phyloP scores from a whole-genome alignment of 2,329 filamentous ascomycete genomes.

The Waltergamsia citrina region DNA sequence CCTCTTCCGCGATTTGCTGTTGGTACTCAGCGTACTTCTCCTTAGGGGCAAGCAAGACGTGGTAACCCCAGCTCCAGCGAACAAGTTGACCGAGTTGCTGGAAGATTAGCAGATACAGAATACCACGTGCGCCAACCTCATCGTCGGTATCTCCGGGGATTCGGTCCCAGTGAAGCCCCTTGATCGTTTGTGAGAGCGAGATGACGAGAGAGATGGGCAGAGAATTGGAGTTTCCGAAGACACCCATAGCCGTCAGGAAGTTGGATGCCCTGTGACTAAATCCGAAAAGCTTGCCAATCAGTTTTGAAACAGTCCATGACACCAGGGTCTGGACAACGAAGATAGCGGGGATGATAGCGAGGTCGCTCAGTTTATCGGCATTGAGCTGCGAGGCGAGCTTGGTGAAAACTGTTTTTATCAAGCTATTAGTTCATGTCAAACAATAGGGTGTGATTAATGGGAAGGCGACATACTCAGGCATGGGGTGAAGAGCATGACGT shows the following conservation, averaged over 20 bases:
- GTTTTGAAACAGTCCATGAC: slow-evolving; percentile 68
- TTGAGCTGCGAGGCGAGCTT: slow-evolving; percentile 93
- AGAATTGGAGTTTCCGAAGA: slow-evolving; percentile 98
- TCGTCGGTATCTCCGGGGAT: slow-evolving; percentile 90
- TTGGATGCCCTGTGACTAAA: slow-evolving; percentile 82
- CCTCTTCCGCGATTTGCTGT: slow-evolving; percentile 42
- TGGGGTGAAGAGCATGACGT: slow-evolving; percentile 92
- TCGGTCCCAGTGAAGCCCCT: slow-evolving; percentile 87
- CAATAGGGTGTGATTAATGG: neutral
- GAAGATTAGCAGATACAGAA: slow-evolving; percentile 92
- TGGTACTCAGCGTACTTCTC: slow-evolving; percentile 60
- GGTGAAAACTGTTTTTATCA: slow-evolving; percentile 63
- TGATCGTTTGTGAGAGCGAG: slow-evolving; percentile 84
- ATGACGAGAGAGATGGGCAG: slow-evolving; percentile 93
- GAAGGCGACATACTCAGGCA: slow-evolving; percentile 78
- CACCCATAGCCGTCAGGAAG: slow-evolving; percentile 93
- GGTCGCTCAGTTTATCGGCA: slow-evolving; percentile 78
- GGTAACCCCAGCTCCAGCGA: slow-evolving; percentile 97
- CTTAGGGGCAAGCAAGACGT: slow-evolving; percentile 82
- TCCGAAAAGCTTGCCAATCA: slow-evolving; percentile 64
- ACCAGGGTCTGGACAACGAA: slow-evolving; percentile 76
- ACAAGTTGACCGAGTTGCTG: slow-evolving; percentile 94
- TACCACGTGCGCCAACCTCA: slow-evolving; percentile 86
- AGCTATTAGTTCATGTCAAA: too few species aligned
- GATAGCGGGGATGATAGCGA: slow-evolving; percentile 92